Percentiles rank a stretch among this genome's conserved stretches.
phyloP scores from a whole-genome alignment of 805 yeast species.

The Hanseniaspora valbyensis region DNA sequence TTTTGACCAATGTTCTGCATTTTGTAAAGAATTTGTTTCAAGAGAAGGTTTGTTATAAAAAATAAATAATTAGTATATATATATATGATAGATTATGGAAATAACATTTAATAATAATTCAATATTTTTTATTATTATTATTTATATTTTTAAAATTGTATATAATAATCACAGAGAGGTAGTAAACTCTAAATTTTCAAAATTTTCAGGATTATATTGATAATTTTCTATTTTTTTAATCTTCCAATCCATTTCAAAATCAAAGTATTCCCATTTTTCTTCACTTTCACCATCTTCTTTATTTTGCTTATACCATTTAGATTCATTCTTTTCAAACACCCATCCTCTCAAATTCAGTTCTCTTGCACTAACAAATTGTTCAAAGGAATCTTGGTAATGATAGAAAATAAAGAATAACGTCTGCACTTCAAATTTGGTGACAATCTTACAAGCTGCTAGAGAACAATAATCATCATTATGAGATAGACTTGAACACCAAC shows the following conservation, averaged over 20 bases:
- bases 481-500: slow-evolving; percentile 8
- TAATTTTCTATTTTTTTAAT: background rate
- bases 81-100: slow-evolving; percentile 31
- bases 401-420: slow-evolving; percentile 88
- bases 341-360: slow-evolving; percentile 73
- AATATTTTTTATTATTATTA: background rate
- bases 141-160: background rate
- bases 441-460: slow-evolving; percentile 43
- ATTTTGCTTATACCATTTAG: slow-evolving; percentile 27
- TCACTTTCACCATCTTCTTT: slow-evolving; percentile 23
- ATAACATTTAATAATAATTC: background rate
- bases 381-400: slow-evolving; percentile 59
- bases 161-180: slow-evolving; percentile 1
- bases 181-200: slow-evolving; percentile 5
- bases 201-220: background rate
- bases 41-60: background rate
- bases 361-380: slow-evolving; percentile 66
- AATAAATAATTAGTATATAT: slow-evolving; percentile 27
- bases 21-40: slow-evolving; percentile 59
- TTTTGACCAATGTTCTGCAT: slow-evolving; percentile 63
- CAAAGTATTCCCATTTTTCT: slow-evolving; percentile 83
- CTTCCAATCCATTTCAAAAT: slow-evolving; percentile 41
- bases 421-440: slow-evolving; percentile 68
- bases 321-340: slow-evolving; percentile 41
- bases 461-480: slow-evolving; percentile 27